phyloP scores from a whole-genome alignment of 2,329 filamentous ascomycete genomes.

The Balansia obtecta region DNA sequence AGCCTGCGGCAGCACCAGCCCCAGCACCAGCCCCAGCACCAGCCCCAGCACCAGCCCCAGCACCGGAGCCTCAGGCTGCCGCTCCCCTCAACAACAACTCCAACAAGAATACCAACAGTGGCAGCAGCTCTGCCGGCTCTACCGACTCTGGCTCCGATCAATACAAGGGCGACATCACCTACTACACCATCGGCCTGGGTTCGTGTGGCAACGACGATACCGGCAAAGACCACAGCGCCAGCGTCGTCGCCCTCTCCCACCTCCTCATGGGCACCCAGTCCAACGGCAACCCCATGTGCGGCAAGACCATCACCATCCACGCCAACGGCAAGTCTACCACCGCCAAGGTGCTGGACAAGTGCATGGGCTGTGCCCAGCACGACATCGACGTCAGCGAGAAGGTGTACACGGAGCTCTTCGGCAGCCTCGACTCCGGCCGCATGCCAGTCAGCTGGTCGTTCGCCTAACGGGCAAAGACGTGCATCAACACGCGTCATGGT shows the following conservation, averaged over 20 bases:
- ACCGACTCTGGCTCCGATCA: conserved; percentile 12
- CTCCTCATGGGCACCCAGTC: conserved; percentile 49
- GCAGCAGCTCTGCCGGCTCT: conserved; percentile 3
- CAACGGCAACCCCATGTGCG: conserved; percentile 61
- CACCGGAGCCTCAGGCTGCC: conserved; percentile 7
- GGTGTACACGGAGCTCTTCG: conserved; percentile 42
- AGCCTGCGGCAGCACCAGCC: too few relatives aligned
- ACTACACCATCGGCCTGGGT: conserved; percentile 57
- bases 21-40: too few relatives aligned
- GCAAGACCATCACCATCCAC: conserved; percentile 51
- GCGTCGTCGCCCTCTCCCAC: conserved; percentile 58
- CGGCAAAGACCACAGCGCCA: conserved; percentile 38
- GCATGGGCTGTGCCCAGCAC: conserved; percentile 47
- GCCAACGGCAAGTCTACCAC: conserved; percentile 43
- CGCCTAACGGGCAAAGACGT: conserved; percentile 17
- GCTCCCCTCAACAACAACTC: conserved; percentile 3
- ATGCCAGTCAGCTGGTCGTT: conserved; percentile 33
- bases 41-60: too few relatives aligned
- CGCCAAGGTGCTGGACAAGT: conserved; percentile 61
- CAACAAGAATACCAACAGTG: background rate
- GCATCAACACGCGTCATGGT: background rate
- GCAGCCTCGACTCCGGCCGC: conserved; percentile 31
- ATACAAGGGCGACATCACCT: conserved; percentile 57
- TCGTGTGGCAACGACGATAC: conserved; percentile 54
- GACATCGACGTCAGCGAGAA: conserved; percentile 50